Percentiles rank a stretch among this genome's conserved stretches.
phyloP scores from a whole-genome alignment of 1,284 basidiomycete genomes.

The Cutaneotrichosporon daszewskae region DNA sequence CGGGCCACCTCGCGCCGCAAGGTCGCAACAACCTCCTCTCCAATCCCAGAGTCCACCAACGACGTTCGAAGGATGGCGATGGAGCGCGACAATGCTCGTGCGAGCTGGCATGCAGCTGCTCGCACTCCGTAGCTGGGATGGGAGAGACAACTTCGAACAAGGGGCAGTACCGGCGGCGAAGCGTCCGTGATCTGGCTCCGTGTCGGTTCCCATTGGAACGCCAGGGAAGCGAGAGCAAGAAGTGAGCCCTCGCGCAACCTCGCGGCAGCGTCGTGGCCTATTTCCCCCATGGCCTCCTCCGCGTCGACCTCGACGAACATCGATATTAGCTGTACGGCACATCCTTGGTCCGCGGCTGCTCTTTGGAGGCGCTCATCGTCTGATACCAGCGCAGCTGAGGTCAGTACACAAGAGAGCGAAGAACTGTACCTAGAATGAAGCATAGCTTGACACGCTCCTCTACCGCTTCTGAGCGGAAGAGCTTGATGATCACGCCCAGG shows the following conservation, averaged over 20 bases:
- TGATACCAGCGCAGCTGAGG: slow-evolving; percentile 61
- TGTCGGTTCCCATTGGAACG: slow-evolving; percentile 64
- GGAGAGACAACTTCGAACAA: slow-evolving; percentile 55
- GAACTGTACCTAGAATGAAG: slow-evolving; percentile 60
- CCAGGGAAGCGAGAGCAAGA: slow-evolving; percentile 62
- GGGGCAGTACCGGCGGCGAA: slow-evolving; percentile 51
- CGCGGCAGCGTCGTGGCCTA: slow-evolving; percentile 40
- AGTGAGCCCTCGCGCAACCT: slow-evolving; percentile 56
- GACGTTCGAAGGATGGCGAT: slow-evolving; percentile 73
- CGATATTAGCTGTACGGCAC: slow-evolving; percentile 23
- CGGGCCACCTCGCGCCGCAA: slow-evolving; percentile 46
- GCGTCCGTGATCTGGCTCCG: slow-evolving; percentile 61
- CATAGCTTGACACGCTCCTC: slow-evolving; percentile 52
- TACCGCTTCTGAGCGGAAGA: slow-evolving; percentile 28
- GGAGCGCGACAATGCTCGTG: slow-evolving; percentile 70
- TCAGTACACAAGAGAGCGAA: background rate
- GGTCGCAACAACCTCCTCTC: slow-evolving; percentile 60
- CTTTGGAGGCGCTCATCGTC: slow-evolving; percentile 63
- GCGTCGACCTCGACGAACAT: slow-evolving; percentile 42
- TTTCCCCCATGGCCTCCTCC: slow-evolving; percentile 56
- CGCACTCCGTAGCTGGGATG: slow-evolving; percentile 68
- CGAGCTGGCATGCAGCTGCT: slow-evolving; percentile 75
- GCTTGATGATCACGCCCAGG: slow-evolving; percentile 27
- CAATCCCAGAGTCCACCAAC: slow-evolving; percentile 73
- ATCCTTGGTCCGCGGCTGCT: slow-evolving; percentile 29